Evolutionary conservation across 2,329 filamentous ascomycete genomes (phyloP), one percentile per base, ranked within the genome.

Genomic region (Calcarisporium arbuscula): DNA sequence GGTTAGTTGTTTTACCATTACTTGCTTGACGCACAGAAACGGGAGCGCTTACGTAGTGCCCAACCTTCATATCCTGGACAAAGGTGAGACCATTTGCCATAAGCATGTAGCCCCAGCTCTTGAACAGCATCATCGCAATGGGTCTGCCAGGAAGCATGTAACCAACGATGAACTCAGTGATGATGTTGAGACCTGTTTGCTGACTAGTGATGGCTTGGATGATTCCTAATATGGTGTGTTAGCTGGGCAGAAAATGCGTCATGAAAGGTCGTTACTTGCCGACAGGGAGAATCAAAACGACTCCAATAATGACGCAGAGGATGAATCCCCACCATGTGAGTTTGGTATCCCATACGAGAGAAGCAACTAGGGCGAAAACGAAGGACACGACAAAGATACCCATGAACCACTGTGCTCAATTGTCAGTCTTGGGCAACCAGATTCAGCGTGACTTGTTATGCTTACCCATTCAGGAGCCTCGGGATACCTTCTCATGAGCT

Each of bases 401-500:
- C 1, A 51, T 45, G 41, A 76, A 80, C 74, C 74, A 80, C n/a
- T n/a, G n/a, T n/a, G n/a, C n/a, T n/a, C n/a, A n/a, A n/a, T n/a
- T n/a, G n/a, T n/a, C n/a, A n/a, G n/a, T n/a, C n/a, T n/a, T n/a
- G n/a, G n/a, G n/a, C n/a, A n/a, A n/a, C n/a, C n/a, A n/a, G n/a
- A n/a, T n/a, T n/a, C n/a, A n/a, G n/a, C n/a, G n/a, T n/a, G n/a
- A n/a, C n/a, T n/a, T n/a, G n/a, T n/a, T n/a, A n/a, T n/a, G n/a
- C n/a, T n/a, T n/a, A n/a, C n/a, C 70, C 70, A 78, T 22, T 68
- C 52, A 1, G 75, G 75, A 1, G 67, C 69, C 22, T 70, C 58
- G 39, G 64, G 64, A 50, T 77, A 80, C 38, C 67, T 70, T 20
- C 58, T 48, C 74, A 80, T 80, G 34, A 80, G 60, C 38, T 65